phyloP scores from a whole-genome alignment of 805 yeast species.

The Hermanozyma aechmeae region DNA sequence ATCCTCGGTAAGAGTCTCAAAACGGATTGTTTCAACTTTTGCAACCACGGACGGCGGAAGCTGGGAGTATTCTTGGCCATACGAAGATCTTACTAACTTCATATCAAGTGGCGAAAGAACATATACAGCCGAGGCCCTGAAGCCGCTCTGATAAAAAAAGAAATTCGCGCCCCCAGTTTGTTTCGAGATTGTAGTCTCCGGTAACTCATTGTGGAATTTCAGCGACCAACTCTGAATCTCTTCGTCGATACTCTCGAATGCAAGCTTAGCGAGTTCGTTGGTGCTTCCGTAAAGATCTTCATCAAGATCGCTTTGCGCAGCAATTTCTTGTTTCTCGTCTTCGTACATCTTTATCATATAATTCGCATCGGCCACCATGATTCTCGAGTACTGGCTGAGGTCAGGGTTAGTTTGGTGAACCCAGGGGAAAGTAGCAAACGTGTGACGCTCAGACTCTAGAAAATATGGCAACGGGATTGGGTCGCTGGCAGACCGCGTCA shows the following conservation, averaged over 20 bases:
- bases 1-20: conserved; percentile 55
- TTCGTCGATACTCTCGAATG: conserved; percentile 45
- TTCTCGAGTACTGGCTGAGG: conserved; percentile 43
- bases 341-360: conserved; percentile 48
- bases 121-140: conserved; percentile 51
- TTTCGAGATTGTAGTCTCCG: conserved; percentile 7
- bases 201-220: conserved; percentile 14
- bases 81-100: conserved; percentile 56
- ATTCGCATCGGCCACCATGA: conserved; percentile 55
- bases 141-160: conserved; percentile 73
- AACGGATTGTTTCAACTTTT: conserved; percentile 59
- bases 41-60: conserved; percentile 62
- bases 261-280: conserved; percentile 43
- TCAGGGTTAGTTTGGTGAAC: conserved; percentile 19
- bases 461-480: conserved; percentile 42
- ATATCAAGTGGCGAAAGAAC: conserved; percentile 75
- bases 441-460: conserved; percentile 18
- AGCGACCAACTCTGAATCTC: conserved; percentile 31
- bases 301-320: conserved; percentile 46
- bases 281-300: conserved; percentile 51
- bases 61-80: conserved; percentile 44
- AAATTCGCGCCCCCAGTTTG: conserved; percentile 16
- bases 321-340: conserved; percentile 48
- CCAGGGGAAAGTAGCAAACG: conserved; percentile 47
- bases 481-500: conserved; percentile 38